These are phyloP conservation scores for Claviceps capensis DNA, from an alignment of 2,329 filamentous ascomycete species.

Conservation along the genomic window DNA sequence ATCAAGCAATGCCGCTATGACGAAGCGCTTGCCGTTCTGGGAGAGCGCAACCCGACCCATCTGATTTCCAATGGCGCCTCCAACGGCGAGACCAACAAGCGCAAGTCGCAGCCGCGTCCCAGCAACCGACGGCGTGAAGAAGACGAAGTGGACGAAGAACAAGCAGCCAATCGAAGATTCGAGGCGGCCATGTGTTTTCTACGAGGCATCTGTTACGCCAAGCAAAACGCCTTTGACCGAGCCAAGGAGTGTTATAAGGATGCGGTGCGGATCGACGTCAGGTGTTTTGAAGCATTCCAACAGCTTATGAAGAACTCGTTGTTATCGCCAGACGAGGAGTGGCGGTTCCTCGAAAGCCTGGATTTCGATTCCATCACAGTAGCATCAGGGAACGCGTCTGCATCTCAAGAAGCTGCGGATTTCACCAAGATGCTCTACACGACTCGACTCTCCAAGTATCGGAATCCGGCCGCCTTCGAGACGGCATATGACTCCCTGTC, in stretches of 20 bases:
- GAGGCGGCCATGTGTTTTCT: constrained; percentile 97
- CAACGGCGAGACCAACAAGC: constrained; percentile 30
- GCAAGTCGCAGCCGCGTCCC: constrained; percentile 23
- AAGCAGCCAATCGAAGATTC: constrained; percentile 64
- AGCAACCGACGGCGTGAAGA: constrained; percentile 20
- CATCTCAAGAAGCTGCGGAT: constrained; percentile 74
- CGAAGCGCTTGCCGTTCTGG: constrained; percentile 73
- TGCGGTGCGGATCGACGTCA: constrained; percentile 89
- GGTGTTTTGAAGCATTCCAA: constrained; percentile 96
- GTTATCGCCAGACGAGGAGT: constrained; percentile 79
- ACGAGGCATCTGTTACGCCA: constrained; percentile 84
- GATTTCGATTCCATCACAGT: constrained; percentile 76
- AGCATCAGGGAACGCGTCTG: constrained; percentile 47
- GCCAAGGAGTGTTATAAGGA: constrained; percentile 98
- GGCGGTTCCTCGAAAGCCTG: constrained; percentile 74
- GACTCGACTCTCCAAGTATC: constrained; percentile 88
- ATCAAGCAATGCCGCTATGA: constrained; percentile 86
- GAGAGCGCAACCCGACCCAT: constrained; percentile 87
- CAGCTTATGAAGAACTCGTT: constrained; percentile 95
- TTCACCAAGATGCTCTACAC: constrained; percentile 96
- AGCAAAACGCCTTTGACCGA: constrained; percentile 92
- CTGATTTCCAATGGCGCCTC: constrained; percentile 55
- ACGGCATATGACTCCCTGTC: constrained; percentile 80
- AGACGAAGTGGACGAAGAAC: constrained; percentile 40
- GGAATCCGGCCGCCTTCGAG: constrained; percentile 70